phyloP scores from a whole-genome alignment of 163 green algal genomes.

The Chlorella variabilis region DNA sequence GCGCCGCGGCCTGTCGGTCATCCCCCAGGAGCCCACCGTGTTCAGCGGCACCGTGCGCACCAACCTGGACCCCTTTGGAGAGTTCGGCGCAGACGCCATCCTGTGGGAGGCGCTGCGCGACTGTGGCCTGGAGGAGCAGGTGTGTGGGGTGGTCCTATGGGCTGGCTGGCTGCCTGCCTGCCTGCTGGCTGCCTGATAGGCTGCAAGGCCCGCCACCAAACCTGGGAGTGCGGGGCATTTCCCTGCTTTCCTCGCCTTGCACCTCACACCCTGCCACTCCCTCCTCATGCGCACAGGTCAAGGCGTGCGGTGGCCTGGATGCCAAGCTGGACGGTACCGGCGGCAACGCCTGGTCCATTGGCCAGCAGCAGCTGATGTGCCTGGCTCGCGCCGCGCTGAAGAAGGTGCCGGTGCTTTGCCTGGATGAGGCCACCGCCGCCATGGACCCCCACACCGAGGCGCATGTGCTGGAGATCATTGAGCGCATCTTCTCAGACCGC shows the following conservation, averaged over 20 bases:
- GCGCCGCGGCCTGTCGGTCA: slow-evolving; percentile 35
- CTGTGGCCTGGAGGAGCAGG: slow-evolving; percentile 51
- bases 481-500: slow-evolving; percentile 69
- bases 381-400: slow-evolving; percentile 89
- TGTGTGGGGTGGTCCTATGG: slow-evolving; percentile 50
- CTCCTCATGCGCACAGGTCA: not conserved
- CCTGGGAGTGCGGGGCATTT: too few species aligned
- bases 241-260: too few species aligned
- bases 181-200: not conserved
- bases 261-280: slow-evolving; percentile 6
- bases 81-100: slow-evolving; percentile 57
- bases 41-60: slow-evolving; percentile 85
- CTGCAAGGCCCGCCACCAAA: too few species aligned
- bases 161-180: not conserved
- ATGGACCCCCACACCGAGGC: slow-evolving; percentile 76
- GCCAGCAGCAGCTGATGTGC: slow-evolving; percentile 91
- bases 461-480: slow-evolving; percentile 61
- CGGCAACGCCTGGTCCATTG: slow-evolving; percentile 81
- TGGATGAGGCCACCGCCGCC: slow-evolving; percentile 84
- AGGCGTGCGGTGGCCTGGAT: slow-evolving; percentile 55
- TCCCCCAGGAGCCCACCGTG: slow-evolving; percentile 80
- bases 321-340: slow-evolving; percentile 74
- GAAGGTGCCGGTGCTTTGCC: slow-evolving; percentile 54
- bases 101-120: slow-evolving; percentile 80
- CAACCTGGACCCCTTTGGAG: slow-evolving; percentile 94